Conservation (phyloP, 1,284 basidiomycete genomes). For the Pisolithus thermaeus region DNA sequence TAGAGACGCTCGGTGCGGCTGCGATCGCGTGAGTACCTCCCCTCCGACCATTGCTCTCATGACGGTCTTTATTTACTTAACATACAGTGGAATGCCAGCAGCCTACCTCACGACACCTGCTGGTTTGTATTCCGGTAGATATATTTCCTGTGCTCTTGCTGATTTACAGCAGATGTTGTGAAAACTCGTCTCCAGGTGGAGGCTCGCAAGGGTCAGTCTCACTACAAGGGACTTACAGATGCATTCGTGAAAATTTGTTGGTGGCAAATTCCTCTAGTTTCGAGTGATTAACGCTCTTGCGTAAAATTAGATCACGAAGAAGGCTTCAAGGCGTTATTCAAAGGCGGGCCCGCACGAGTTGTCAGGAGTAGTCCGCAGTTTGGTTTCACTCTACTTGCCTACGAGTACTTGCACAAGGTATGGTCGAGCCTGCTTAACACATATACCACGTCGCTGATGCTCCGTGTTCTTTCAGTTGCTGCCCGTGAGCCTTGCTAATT, state of each 20-base stretch:
- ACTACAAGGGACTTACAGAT: constrained; percentile 89
- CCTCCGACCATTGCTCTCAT: constrained; percentile 15
- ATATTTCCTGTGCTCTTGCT: constrained; percentile 4
- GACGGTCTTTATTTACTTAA: constrained; percentile 8
- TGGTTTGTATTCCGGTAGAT: constrained; percentile 41
- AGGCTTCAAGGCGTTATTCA: constrained; percentile 88
- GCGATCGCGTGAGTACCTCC: constrained; percentile 65
- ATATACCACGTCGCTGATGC: background rate
- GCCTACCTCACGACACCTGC: constrained; percentile 83
- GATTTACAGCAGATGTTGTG: constrained; percentile 72
- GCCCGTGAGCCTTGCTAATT: constrained; percentile 53
- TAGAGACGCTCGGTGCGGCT: constrained; percentile 84
- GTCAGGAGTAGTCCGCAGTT: constrained; percentile 86
- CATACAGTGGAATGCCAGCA: constrained; percentile 85
- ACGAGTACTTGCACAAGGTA: constrained; percentile 77
- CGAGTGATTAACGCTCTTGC: background rate
- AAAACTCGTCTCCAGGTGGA: constrained; percentile 98
- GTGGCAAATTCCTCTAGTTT: constrained; percentile 15
- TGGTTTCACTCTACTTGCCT: constrained; percentile 88
- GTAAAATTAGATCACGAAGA: constrained; percentile 66
- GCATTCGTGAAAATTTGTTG: constrained; percentile 87
- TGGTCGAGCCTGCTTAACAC: constrained; percentile 8
- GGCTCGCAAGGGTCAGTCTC: constrained; percentile 85
- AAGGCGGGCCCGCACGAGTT: constrained; percentile 90
- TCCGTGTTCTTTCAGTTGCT: constrained; percentile 39